Base-by-base conservation (phyloP, 192 early-diverging fungal genomes). In the Coemansia sp. region DNA sequence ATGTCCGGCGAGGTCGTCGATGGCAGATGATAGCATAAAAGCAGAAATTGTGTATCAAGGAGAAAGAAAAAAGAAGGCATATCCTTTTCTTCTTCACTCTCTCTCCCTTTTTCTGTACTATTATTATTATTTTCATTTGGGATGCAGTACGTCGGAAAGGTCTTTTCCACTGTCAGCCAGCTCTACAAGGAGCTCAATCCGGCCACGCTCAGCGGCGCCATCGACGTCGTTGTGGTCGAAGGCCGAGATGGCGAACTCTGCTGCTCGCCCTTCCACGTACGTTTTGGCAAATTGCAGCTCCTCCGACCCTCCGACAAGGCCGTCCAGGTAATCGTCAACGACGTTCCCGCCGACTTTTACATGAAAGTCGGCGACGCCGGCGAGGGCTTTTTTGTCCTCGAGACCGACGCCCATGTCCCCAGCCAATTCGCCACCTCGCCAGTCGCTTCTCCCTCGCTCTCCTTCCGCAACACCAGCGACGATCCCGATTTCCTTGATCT, bases 331-430 rank as follows among this genome's bases (percentile, higher is more conserved):
- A 77, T 84, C 5, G 88, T 99, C 24, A 99, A 99, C 68, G 93
- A 86, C 43, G 43, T 83, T 60, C 68, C 70, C 0, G 83, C 87
- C 11, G 85, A 90, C 56, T 84, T 93, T 56, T 84, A 90, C 39
- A 99, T 99, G 97, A 99, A 99, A 60, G 88, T 99, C 4, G 93
- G 95, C 10, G 97, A 98, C 50, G 91, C 91, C 11, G 97, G 97
- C 26, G 97, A 99, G 69, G 94, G 92, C 18, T 99, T 99, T 69
- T 99, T 99, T 78, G 94, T 99, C 4, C 83, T 98, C 27, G 92
- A 97, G 65, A 91, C 93, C 0, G 92, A 96, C 27, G 83, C 90
- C 56, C 86, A 90, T 34, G 93, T 95, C 14, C 95, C 94, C 21
- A 86, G 86, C 52, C 93, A 95, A 65, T 92, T 93, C 62, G 93